A percentile compares a stretch with the other conserved stretches of the same genome.
These are phyloP conservation scores for Protostelium mycophagum DNA, from an alignment of 78 protist species.

Conservation along the genomic window DNA sequence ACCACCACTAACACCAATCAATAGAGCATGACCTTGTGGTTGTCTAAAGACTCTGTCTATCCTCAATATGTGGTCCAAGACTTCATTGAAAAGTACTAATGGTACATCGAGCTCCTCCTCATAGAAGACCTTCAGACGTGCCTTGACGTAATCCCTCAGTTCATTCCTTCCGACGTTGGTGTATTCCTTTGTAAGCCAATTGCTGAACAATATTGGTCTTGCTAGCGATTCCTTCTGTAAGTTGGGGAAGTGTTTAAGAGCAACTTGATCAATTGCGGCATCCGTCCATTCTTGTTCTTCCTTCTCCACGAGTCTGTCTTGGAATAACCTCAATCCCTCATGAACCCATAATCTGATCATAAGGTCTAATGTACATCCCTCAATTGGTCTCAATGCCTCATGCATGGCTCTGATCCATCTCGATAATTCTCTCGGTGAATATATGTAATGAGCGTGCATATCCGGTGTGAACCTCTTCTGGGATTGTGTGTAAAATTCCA, in stretches of 20 bases:
- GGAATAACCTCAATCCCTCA: conserved; percentile 96
- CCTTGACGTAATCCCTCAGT: conserved; percentile 79
- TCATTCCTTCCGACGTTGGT: conserved; percentile 61
- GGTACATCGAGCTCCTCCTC: conserved; percentile 93
- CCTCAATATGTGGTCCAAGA: conserved; percentile 85
- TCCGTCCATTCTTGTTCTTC: conserved; percentile 87
- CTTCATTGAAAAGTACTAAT: conserved; percentile 93
- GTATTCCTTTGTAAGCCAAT: conserved; percentile 83
- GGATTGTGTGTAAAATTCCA: conserved; percentile 78
- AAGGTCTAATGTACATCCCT: conserved; percentile 61
- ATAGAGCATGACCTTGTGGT: conserved; percentile 93
- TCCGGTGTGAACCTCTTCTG: conserved; percentile 89
- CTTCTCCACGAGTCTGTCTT: conserved; percentile 87
- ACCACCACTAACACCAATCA: conserved; percentile 90
- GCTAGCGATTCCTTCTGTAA: conserved; percentile 36
- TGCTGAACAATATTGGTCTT: conserved; percentile 91
- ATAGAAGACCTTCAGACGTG: conserved; percentile 76
- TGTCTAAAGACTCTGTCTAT: conserved; percentile 94
- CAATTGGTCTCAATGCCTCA: conserved; percentile 65
- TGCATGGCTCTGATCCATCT: conserved; percentile 93
- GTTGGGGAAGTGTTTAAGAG: conserved; percentile 71
- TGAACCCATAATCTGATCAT: conserved; percentile 92
- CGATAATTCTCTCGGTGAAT: conserved; percentile 95
- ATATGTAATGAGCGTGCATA: conserved; percentile 94
- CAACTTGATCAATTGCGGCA: conserved; percentile 49